A percentile compares a stretch with the other conserved stretches of the same genome.
These are phyloP conservation scores for Fonticula alba DNA, from an alignment of 78 protist species.

Conservation along the genomic window DNA sequence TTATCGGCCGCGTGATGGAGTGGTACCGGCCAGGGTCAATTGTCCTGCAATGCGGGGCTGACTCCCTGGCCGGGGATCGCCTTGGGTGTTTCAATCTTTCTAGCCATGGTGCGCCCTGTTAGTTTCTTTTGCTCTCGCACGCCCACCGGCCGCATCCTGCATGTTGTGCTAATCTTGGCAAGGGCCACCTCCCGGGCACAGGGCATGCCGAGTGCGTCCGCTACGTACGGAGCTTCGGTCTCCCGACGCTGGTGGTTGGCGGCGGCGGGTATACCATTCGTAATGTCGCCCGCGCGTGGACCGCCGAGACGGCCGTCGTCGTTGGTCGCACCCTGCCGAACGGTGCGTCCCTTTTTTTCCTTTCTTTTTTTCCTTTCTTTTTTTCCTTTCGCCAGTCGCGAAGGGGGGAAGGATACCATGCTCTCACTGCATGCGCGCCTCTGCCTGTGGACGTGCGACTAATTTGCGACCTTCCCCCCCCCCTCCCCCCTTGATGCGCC, in stretches of 20 bases:
- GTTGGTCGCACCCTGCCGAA: constrained; percentile 25
- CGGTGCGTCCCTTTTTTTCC: neutral
- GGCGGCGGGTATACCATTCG: constrained; percentile 98
- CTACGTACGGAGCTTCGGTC: constrained; percentile 32
- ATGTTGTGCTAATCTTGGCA: no score
- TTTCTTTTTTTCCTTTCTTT: neutral
- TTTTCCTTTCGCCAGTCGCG: neutral
- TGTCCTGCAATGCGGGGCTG: constrained; percentile 92
- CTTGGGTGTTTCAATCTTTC: constrained; percentile 91
- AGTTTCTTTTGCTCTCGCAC: no score
- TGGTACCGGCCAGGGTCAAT: constrained; percentile 42
- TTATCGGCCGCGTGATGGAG: constrained; percentile 11
- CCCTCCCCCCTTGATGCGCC: no score
- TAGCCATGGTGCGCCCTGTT: constrained; percentile 51
- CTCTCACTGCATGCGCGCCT: neutral
- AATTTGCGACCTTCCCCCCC: no score
- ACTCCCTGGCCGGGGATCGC: constrained; percentile 88
- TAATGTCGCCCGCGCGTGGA: constrained; percentile 91
- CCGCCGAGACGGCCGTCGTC: constrained; percentile 39
- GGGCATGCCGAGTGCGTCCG: constrained; percentile 65
- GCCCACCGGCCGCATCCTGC: no score
- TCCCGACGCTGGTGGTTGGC: constrained; percentile 90
- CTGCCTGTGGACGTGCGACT: neutral
- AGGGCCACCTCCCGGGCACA: no score
- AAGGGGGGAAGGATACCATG: neutral